Conservation (phyloP, 2,329 filamentous ascomycete species). For the Cladosporium velox region DNA sequence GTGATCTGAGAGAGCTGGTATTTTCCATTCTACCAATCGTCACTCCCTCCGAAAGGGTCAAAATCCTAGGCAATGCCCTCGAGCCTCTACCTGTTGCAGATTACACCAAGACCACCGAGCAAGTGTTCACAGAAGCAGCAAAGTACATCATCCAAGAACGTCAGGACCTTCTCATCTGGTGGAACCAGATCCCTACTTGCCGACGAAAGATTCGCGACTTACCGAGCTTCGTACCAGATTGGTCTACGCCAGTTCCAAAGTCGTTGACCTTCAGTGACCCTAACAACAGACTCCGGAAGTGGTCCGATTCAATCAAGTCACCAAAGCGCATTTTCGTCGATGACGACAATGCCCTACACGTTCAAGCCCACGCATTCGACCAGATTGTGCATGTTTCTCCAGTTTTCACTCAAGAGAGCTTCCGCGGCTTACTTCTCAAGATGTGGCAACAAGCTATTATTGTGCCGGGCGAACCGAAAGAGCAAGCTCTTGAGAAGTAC, state of each 20-base stretch:
- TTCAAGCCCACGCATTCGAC: conserved; percentile 20
- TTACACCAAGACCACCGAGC: conserved; percentile 8
- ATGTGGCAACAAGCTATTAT: not conserved
- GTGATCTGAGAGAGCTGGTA: conserved; percentile 16
- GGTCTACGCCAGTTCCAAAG: not conserved
- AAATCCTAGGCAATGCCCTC: not conserved
- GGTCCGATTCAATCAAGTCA: conserved; percentile 11
- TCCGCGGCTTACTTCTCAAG: not conserved
- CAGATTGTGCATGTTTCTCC: conserved; percentile 4
- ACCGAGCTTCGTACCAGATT: conserved; percentile 19
- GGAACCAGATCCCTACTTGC: conserved; percentile 9
- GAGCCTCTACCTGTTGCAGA: conserved; percentile 10
- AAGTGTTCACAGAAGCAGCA: conserved; percentile 20
- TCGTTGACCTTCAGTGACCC: not conserved
- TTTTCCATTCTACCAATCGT: conserved; percentile 19
- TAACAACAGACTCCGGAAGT: conserved; percentile 7
- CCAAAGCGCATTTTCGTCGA: conserved; percentile 20
- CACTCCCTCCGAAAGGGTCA: conserved; percentile 1
- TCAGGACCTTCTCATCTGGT: conserved; percentile 21
- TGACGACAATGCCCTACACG: conserved; percentile 8
- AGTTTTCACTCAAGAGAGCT: conserved; percentile 16
- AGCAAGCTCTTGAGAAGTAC: not conserved
- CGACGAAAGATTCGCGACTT: not conserved
- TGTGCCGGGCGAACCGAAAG: not conserved
- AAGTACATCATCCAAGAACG: conserved; percentile 20